These are phyloP conservation scores for Trifolium repens DNA, from an alignment of 306 rosid species.

Conservation along the genomic window DNA sequence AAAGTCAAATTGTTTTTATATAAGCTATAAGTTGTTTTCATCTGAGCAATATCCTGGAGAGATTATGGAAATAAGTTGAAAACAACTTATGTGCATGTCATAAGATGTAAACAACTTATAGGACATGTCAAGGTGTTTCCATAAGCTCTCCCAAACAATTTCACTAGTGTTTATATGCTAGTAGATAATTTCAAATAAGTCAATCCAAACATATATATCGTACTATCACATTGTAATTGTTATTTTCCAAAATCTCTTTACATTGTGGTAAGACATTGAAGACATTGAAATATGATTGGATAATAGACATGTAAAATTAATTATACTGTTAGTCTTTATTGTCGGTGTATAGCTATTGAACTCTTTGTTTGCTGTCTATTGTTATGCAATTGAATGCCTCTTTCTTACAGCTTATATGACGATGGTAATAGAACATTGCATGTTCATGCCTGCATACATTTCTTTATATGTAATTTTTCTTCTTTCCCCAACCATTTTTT, in stretches of 20 bases:
- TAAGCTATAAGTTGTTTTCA: no score
- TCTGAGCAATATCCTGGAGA: no score
- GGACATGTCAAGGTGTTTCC: no score
- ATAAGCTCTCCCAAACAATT: background rate
- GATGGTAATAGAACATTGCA: constrained; percentile 3
- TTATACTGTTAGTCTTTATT: background rate
- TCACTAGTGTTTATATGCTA: background rate
- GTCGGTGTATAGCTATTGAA: background rate
- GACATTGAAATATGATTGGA: background rate
- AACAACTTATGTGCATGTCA: no score
- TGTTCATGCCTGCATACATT: background rate
- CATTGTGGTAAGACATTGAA: background rate
- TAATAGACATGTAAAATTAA: background rate
- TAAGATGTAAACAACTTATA: background rate
- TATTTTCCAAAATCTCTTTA: background rate
- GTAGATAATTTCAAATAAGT: background rate
- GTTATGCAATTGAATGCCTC: background rate
- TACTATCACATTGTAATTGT: background rate
- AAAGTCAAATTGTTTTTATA: no score
- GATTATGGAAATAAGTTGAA: no score
- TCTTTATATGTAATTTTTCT: constrained; percentile 7
- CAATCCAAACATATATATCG: background rate
- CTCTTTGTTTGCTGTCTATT: background rate
- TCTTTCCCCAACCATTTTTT: background rate
- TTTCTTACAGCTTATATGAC: background rate